Evolutionary conservation across 768 basidiomycete species (phyloP), one percentile per base, ranked within the genome.

Genomic region (Tremella fuciformis): DNA sequence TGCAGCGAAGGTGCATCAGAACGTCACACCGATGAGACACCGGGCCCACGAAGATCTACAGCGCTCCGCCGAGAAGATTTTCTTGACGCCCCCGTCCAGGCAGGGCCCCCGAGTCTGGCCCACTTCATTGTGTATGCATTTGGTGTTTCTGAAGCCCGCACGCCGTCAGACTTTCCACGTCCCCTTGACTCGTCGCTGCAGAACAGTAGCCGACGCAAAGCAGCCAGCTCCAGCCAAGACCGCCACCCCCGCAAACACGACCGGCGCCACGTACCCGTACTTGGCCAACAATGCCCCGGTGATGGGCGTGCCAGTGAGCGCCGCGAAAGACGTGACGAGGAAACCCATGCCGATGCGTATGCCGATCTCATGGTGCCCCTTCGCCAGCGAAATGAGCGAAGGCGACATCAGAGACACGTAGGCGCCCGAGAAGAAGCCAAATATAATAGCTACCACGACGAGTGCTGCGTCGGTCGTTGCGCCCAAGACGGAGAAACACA

Each of bases 251-350:
- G 52, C 37, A 53, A 55, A 68, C 24, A 58, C 57, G 38, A 62
- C 60, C 7, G 66, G 64, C 11, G 61, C 59, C 42, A 51, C 66
- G n/a, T 60, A 65, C 0, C 71, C 73, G 3, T 57, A 61, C n/a
- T 41, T 47, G 24, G 67, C 64, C 25, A 74, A 61, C 37, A 75
- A 54, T 9, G 73, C 74, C 13, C 76, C 76, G 11, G 64, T 59
- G 51, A 75, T 74, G 3, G 76, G 74, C 13, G 74, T 62, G 6
- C 74, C 74, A 41, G 62, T 61, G 13, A 76, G 57, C 0, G 69
- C 74, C 1, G 71, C 61, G 42, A 70, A 26, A 1, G 66, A 62
- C n/a, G 67, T 62, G n/a, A 60, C 41, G 21, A 75, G 25, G 61
- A 74, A 44, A 11, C 63, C 63, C 57, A 71, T 67, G 1, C 70